These are phyloP conservation scores for Spiromyces aspiralis DNA, from an alignment of 371 early-diverging fungal species.

Conservation along the genomic window DNA sequence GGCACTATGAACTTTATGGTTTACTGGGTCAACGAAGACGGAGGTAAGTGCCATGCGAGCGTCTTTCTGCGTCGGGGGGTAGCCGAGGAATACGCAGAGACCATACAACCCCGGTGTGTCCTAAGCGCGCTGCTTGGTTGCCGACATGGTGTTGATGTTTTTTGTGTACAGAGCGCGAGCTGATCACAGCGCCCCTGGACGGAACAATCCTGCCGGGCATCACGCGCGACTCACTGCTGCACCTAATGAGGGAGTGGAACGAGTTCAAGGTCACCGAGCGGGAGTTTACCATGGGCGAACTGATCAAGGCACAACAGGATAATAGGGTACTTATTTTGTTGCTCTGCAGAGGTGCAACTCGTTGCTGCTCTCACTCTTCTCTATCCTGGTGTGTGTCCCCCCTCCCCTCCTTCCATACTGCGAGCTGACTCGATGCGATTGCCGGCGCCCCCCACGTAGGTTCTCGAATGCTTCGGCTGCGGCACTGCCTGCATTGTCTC, in stretches of 20 bases:
- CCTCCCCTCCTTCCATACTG: no score
- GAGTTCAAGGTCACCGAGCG: constrained; percentile 86
- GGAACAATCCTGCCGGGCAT: constrained; percentile 95
- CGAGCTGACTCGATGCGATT: no score
- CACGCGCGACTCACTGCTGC: constrained; percentile 87
- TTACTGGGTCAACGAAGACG: constrained; percentile 59
- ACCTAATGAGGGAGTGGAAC: constrained; percentile 62
- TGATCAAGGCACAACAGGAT: constrained; percentile 54
- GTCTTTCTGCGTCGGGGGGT: neutral
- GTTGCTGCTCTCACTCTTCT: no score
- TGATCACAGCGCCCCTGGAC: constrained; percentile 85
- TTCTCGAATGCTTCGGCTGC: constrained; percentile 73
- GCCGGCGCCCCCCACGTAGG: no score
- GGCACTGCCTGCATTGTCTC: constrained; percentile 94
- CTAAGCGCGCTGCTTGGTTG: no score
- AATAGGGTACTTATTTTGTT: constrained; percentile 29
- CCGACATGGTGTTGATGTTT: constrained; percentile 17
- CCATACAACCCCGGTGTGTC: no score
- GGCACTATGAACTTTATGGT: constrained; percentile 95
- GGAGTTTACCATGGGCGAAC: constrained; percentile 64
- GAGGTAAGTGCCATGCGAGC: constrained; percentile 15
- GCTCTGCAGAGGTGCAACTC: neutral
- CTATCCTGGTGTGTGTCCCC: no score
- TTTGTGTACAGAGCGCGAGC: constrained; percentile 33
- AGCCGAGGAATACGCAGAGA: no score